Base-by-base conservation (phyloP, 805 yeast species). In the Spathaspora boniae region DNA sequence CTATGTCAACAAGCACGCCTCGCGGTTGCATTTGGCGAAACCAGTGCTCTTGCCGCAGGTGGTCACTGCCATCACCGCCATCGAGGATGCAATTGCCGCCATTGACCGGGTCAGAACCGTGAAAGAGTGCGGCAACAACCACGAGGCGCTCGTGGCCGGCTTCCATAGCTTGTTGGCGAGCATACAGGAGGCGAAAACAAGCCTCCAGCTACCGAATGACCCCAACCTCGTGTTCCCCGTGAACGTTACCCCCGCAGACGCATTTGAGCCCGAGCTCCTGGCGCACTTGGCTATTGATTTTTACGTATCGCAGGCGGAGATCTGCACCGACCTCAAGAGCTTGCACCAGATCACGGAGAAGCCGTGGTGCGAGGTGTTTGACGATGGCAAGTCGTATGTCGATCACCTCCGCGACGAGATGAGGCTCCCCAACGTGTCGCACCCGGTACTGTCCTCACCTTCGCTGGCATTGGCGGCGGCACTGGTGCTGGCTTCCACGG, bases 291-390 rank as follows among this genome's bases (percentile, higher is more conserved):
- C 80, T 2, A 50, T 82, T 27, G 91, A 83, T 47, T 46, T 81
- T 18, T 74, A 73, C 36, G 58, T 82, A 16, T 66, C 71, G 42
- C 81, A 78, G 51, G 78, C 81, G 15, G 88, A 83, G 47, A 51
- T 82, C 3, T 67, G 80, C 16, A 55, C 81, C 5, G 88, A 82
- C 36, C 56, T 80, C 38, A 74, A 76, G 48, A 69, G 70, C 34
- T 50, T 82, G 24, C 62, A 58, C 22, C 57, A 57, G 16, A 69
- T 82, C 6, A 67, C 67, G 0, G 77, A 72, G 41, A 65, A 62
- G 38, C 89, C 89, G 1, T 83, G 89, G 89, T 60, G 72, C 40
- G 58, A 67, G 4, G 68, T 80, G 5, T n/a, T n/a, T n/a, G n/a
- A n/a, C n/a, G 72, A 78, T 38, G 78, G 77, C 0, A 62, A 65